These are phyloP conservation scores for Cylindrotheca closterium DNA, from an alignment of 108 stramenopile genomes.

Conservation along the genomic window DNA sequence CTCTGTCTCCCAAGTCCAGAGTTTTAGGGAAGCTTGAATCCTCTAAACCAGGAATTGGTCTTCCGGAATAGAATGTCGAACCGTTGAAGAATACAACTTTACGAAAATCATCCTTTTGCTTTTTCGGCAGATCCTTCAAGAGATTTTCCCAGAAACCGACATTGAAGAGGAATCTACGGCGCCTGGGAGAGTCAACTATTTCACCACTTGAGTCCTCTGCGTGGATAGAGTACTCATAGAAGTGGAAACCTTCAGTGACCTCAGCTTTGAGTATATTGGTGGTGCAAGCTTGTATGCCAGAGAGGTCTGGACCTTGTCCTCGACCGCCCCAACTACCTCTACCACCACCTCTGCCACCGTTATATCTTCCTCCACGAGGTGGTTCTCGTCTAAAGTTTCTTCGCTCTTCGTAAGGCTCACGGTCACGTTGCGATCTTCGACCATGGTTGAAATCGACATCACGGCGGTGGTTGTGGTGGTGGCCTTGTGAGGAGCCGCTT, in stretches of 20 bases:
- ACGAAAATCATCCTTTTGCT: slow-evolving; percentile 26
- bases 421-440: background rate
- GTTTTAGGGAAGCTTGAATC: slow-evolving; percentile 21
- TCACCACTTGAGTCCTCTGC: slow-evolving; percentile 23
- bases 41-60: slow-evolving; percentile 45
- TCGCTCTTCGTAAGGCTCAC: background rate
- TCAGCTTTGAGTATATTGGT: slow-evolving; percentile 39
- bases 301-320: slow-evolving; percentile 33
- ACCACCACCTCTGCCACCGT: background rate
- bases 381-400: background rate
- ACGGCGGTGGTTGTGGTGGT: background rate
- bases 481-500: background rate
- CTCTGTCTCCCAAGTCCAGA: slow-evolving; percentile 21
- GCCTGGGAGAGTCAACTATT: slow-evolving; percentile 40
- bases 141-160: slow-evolving; percentile 42
- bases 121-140: slow-evolving; percentile 32
- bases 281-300: slow-evolving; percentile 20
- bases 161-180: slow-evolving; percentile 44
- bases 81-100: slow-evolving; percentile 45
- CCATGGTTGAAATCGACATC: background rate
- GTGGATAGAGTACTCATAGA: slow-evolving; percentile 47
- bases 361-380: background rate
- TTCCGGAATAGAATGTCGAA: slow-evolving; percentile 41
- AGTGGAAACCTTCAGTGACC: slow-evolving; percentile 40
- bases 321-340: background rate